Conservation (phyloP, 208 protist genomes). For the Trypanosoma avium region DNA sequence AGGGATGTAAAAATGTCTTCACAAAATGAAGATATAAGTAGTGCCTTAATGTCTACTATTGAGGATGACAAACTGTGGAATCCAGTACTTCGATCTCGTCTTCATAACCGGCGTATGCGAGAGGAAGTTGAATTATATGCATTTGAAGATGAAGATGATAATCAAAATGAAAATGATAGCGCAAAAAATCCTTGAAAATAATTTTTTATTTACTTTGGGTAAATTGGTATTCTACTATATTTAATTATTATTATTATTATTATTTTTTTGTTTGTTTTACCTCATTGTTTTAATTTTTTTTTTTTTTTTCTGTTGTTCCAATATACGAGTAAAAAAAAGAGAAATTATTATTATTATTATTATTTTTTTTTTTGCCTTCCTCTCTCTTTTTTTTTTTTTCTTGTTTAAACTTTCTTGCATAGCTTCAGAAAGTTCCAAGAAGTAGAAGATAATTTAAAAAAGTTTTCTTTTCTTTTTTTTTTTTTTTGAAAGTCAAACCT, state of each 20-base stretch:
- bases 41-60: slow-evolving; percentile 87
- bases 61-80: slow-evolving; percentile 92
- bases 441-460: not conserved
- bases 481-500: not conserved
- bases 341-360: too few species aligned
- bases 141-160: slow-evolving; percentile 88
- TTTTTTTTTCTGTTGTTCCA: slow-evolving; percentile 1
- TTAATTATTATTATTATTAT: slow-evolving; percentile 4
- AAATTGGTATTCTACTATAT: slow-evolving; percentile 1
- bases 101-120: slow-evolving; percentile 55
- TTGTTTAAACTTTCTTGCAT: slow-evolving; percentile 13
- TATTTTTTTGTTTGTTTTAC: not conserved
- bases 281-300: not conserved
- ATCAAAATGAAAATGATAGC: slow-evolving; percentile 8
- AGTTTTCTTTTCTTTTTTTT: not conserved
- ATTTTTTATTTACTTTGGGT: too few species aligned
- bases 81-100: slow-evolving; percentile 68
- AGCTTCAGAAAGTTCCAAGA: not conserved
- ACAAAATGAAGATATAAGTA: slow-evolving; percentile 83
- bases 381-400: slow-evolving; percentile 6
- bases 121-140: slow-evolving; percentile 69
- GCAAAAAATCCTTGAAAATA: too few species aligned
- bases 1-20: slow-evolving; percentile 70
- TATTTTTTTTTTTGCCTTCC: not conserved
- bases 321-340: too few species aligned